phyloP scores from a whole-genome alignment of 1,284 basidiomycete species.

The Melampsora larici-populina region DNA sequence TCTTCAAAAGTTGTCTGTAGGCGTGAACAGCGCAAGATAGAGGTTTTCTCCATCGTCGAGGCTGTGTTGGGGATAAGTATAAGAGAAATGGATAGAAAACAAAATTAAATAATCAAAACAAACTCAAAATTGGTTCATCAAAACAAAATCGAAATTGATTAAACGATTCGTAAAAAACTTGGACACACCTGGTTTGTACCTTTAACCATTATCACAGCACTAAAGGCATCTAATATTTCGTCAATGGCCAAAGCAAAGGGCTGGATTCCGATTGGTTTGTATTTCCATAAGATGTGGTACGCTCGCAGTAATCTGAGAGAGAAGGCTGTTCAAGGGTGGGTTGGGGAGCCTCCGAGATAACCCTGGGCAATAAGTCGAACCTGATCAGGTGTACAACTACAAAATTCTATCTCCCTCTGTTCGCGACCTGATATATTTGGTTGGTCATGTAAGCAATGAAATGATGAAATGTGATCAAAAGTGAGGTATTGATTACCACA shows the following conservation, averaged over 20 bases:
- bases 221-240: neutral
- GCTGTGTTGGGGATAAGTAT: no score
- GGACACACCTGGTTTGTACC: neutral
- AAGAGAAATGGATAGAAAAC: no score
- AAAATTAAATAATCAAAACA: no score
- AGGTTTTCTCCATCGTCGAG: neutral
- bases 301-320: slow-evolving; percentile 1
- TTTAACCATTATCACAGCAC: neutral
- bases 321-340: neutral
- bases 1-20: neutral
- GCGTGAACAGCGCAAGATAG: neutral
- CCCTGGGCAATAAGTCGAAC: neutral
- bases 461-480: no score
- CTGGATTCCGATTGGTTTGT: neutral
- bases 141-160: no score
- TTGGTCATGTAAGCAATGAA: no score
- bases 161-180: no score
- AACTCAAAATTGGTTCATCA: no score
- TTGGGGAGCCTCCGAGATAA: neutral
- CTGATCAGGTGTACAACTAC: neutral
- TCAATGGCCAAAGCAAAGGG: neutral
- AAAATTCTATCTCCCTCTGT: neutral
- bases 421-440: no score
- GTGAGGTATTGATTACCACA: no score
- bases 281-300: slow-evolving; percentile 8